Evolutionary conservation across 2,329 filamentous ascomycete species (phyloP), one percentile per base, ranked within the genome.

Genomic region (Fusarium sp.): DNA sequence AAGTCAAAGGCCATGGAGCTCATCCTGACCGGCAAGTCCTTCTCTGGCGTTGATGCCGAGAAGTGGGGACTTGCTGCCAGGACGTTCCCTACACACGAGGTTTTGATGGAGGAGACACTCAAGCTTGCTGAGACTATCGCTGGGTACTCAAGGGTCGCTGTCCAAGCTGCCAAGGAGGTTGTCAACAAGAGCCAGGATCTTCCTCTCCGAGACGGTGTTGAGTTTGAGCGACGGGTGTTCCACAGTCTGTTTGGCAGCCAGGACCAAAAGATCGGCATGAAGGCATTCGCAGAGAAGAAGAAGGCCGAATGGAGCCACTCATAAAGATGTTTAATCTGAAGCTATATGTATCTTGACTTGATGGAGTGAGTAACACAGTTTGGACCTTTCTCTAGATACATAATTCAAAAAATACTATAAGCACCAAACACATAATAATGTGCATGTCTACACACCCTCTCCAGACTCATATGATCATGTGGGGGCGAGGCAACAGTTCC

Each of bases 111-210:
- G 74, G 92, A 89, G 56, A 90, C 94, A 4, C 79, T 97, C 63
- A 88, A 90, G 77, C 95, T 93, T 19, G 96, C 96, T 4, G 93
- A 92, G 84, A 94, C 89, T 52, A 97, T 99, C 81, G 94, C 96
- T 0, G 83, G 91, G 1, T 93, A 96, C 80, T 94, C 92, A 52
- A 89, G 86, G 76, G 90, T 99, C n/a, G 92, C 95, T 2, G 89
- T 97, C 60, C 89, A 93, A 82, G 96, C 92, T 13, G 91, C 88
- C 58, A 99, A 99, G 86, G 96, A 99, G 84, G 95, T 96, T n/a
- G 95, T 99, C 56, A 97, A 98, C 79, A 98, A 97, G 89, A 97
- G 94, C 79, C 94, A 98, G 84, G 96, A 99, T 74, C 81, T 97
- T 71, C 85, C 90, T 5, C 82, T 99, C 62, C 84, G 92, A 72